These are phyloP conservation scores for Sporothrix schenckii DNA, from an alignment of 2,329 filamentous ascomycete genomes.

Conservation along the genomic window DNA sequence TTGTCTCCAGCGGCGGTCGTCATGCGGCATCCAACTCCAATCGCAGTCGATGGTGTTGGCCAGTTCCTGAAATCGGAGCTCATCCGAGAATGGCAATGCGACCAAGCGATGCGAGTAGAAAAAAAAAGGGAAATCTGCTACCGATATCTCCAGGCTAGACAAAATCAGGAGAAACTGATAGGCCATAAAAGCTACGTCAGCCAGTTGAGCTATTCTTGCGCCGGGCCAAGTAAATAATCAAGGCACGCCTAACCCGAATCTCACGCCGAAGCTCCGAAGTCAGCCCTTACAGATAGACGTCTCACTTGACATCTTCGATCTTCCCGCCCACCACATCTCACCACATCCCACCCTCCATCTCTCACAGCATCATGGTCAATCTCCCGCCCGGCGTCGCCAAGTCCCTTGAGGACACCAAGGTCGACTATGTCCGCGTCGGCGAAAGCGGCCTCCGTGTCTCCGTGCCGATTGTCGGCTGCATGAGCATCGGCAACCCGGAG, in stretches of 20 bases:
- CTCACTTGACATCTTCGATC: not conserved
- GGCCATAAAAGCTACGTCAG: conserved; percentile 14
- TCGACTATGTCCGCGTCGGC: conserved; percentile 58
- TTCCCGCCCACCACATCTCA: not conserved
- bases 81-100: not conserved
- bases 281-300: not conserved
- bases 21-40: not conserved
- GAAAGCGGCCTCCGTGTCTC: conserved; percentile 65
- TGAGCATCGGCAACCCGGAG: conserved; percentile 59
- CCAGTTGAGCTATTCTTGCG: not conserved
- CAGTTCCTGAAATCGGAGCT: no score
- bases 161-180: not conserved
- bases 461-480: conserved; percentile 65
- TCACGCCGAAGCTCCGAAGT: not conserved
- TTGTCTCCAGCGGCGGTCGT: not conserved
- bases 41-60: not conserved
- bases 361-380: not conserved
- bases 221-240: not conserved
- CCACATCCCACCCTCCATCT: not conserved
- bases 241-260: not conserved
- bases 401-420: conserved; percentile 49
- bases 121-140: not conserved
- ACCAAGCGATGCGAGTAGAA: not conserved
- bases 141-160: not conserved
- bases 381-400: conserved; percentile 30